A percentile compares a stretch with the other conserved stretches of the same genome.
These are phyloP conservation scores for Fusarium multiceps DNA, from an alignment of 2,329 filamentous ascomycete species.

Conservation along the genomic window DNA sequence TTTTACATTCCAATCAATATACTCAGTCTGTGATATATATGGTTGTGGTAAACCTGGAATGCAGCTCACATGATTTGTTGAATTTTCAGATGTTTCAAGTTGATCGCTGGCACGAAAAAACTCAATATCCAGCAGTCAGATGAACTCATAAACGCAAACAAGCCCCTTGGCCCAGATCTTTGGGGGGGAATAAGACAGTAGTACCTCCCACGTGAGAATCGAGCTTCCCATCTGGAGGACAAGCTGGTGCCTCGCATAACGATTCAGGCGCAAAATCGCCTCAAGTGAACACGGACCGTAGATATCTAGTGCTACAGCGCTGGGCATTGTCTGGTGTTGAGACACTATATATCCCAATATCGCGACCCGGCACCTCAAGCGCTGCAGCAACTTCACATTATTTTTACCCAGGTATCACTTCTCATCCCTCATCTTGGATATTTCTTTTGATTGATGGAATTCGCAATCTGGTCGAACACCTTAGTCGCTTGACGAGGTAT, in stretches of 20 bases:
- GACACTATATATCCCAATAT: neutral
- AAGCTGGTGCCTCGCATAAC: neutral
- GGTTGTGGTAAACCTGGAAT: neutral
- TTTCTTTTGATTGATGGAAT: slow-evolving; percentile 39
- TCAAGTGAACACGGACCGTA: neutral
- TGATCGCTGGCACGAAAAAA: neutral
- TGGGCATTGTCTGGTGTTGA: neutral
- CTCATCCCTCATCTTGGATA: neutral
- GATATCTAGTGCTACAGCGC: neutral
- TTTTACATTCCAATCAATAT: neutral
- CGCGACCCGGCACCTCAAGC: neutral
- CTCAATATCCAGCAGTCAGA: neutral
- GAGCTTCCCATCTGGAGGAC: neutral
- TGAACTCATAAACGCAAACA: neutral
- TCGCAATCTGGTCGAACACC: slow-evolving; percentile 33
- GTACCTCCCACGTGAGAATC: neutral
- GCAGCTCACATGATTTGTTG: neutral
- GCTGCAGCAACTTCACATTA: neutral
- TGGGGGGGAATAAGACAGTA: neutral
- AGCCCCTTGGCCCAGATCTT: neutral
- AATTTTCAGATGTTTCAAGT: neutral
- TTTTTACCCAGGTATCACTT: neutral
- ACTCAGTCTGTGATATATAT: neutral
- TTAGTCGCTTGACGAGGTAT: slow-evolving; percentile 36
- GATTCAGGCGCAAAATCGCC: neutral